Conservation (phyloP, 148 eudicot genomes). For the Oxyria digyna region DNA sequence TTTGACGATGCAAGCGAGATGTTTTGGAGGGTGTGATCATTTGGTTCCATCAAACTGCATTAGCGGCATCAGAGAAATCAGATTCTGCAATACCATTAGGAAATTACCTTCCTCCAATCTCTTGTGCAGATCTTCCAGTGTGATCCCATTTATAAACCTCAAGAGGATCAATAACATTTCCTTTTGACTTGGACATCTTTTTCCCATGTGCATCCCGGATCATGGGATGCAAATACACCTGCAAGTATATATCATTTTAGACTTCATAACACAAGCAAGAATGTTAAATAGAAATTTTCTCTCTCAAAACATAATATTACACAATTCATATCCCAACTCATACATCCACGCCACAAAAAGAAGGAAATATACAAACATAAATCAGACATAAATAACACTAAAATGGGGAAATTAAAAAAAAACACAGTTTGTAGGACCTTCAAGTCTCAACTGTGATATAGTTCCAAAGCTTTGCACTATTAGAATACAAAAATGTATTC, state of each 20-base stretch:
- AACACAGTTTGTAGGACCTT: not conserved
- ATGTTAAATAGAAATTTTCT: no score
- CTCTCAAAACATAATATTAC: not conserved
- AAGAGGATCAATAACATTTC: slow-evolving; percentile 88
- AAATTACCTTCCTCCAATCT: slow-evolving; percentile 77
- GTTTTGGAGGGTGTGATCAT: no score
- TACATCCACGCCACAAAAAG: not conserved
- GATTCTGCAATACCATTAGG: slow-evolving; percentile 79
- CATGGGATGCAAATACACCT: slow-evolving; percentile 99
- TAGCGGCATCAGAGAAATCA: slow-evolving; percentile 86
- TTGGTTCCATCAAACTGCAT: no score
- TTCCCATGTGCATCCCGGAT: slow-evolving; percentile 95
- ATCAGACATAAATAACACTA: not conserved
- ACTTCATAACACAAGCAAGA: not conserved
- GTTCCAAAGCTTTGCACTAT: slow-evolving; percentile 8
- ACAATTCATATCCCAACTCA: not conserved
- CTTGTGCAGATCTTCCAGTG: slow-evolving; percentile 72
- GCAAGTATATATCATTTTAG: slow-evolving; percentile 5
- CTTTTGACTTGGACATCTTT: slow-evolving; percentile 94
- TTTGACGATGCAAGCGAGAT: no score
- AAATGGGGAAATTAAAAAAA: not conserved
- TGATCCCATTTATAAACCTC: slow-evolving; percentile 82
- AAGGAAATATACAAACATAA: not conserved
- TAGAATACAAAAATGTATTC: not conserved
- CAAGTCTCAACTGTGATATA: slow-evolving; percentile 8